Evolutionary conservation across 495 filamentous ascomycete genomes (phyloP).

Genomic region (Aspergillus incahuasiensis): DNA sequence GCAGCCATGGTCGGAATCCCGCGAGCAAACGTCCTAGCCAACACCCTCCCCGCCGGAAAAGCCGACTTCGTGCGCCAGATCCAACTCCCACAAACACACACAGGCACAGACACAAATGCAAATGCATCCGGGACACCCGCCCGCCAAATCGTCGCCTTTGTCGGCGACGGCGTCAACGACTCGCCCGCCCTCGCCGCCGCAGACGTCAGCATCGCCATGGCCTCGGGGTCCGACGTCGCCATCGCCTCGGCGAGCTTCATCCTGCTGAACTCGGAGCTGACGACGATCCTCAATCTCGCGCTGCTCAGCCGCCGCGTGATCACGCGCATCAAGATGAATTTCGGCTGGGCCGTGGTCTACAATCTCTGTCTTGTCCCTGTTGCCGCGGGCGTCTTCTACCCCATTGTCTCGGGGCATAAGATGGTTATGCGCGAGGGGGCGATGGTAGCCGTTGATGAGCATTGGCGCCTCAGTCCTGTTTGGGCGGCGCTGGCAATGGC

Average conservation of each 20-base stretch:
- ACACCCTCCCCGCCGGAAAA: constrained; percentile 81
- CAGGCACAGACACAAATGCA: too few species aligned
- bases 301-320: constrained; percentile 70
- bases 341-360: constrained; percentile 84
- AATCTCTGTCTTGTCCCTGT: constrained; percentile 76
- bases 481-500: constrained; percentile 90
- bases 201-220: constrained; percentile 80
- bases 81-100: constrained; percentile 41
- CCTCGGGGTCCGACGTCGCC: constrained; percentile 79
- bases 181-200: constrained; percentile 74
- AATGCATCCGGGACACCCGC: too few species aligned
- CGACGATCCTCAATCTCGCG: constrained; percentile 65
- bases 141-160: constrained; percentile 50
- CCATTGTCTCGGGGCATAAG: constrained; percentile 49
- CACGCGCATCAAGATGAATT: constrained; percentile 77
- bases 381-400: constrained; percentile 77
- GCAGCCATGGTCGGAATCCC: constrained; percentile 74
- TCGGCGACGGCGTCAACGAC: constrained; percentile 90
- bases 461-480: constrained; percentile 64
- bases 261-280: constrained; percentile 69
- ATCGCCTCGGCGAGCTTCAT: constrained; percentile 80
- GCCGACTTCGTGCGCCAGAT: constrained; percentile 77
- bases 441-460: constrained; percentile 26
- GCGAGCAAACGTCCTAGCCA: constrained; percentile 71
- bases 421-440: constrained; percentile 31